A percentile compares a stretch with the other conserved stretches of the same genome.
These are phyloP conservation scores for Saccharomycopsis sp. DNA, from an alignment of 805 yeast species.

Conservation along the genomic window DNA sequence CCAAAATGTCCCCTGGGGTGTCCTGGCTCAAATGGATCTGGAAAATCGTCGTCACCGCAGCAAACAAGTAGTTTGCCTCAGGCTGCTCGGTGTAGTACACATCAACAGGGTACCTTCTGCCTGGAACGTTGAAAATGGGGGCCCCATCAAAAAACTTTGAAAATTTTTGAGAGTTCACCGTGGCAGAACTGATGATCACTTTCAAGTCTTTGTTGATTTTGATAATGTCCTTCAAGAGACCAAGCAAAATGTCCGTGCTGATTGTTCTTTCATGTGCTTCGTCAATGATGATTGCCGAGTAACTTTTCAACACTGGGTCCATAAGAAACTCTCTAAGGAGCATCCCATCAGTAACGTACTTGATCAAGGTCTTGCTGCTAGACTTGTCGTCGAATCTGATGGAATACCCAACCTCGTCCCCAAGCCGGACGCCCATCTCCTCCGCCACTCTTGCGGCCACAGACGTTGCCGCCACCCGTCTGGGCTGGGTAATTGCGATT, in stretches of 20 bases:
- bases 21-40: conserved; percentile 72
- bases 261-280: conserved; percentile 94
- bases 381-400: conserved; percentile 81
- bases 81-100: conserved; percentile 77
- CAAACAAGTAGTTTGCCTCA: conserved; percentile 83
- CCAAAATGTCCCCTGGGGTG: conserved; percentile 74
- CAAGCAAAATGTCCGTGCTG: conserved; percentile 41
- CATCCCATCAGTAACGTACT: conserved; percentile 97
- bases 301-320: conserved; percentile 60
- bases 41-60: conserved; percentile 79
- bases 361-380: conserved; percentile 55
- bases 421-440: conserved; percentile 75
- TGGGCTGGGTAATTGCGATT: conserved; percentile 87
- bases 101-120: conserved; percentile 88
- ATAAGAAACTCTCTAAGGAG: conserved; percentile 71
- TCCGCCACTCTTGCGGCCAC: conserved; percentile 89
- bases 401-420: conserved; percentile 81
- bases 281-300: conserved; percentile 84
- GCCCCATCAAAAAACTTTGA: conserved; percentile 74
- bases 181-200: conserved; percentile 84
- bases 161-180: conserved; percentile 84
- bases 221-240: conserved; percentile 65
- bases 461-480: conserved; percentile 89
- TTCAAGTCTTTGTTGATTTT: conserved; percentile 59
- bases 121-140: conserved; percentile 85